phyloP scores from a whole-genome alignment of 768 basidiomycete species.

The Suillus occidentalis region DNA sequence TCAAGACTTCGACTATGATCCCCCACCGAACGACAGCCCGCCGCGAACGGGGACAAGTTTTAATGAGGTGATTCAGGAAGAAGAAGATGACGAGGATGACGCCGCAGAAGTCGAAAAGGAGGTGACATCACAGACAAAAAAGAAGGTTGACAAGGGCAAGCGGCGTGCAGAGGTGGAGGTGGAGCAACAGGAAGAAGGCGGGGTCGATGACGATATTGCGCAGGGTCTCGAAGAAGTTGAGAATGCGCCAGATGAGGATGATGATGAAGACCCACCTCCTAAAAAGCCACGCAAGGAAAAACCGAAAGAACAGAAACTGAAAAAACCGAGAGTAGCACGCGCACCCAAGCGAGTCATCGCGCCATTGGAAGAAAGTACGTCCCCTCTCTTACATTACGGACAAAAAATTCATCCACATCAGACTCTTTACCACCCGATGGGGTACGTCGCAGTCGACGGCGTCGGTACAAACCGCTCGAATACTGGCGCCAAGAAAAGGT shows the following conservation, averaged over 20 bases:
- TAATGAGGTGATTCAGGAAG: constrained; percentile 49
- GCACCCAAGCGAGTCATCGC: constrained; percentile 19
- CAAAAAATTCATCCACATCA: constrained; percentile 12
- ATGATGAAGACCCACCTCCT: constrained; percentile 30
- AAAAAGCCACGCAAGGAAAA: constrained; percentile 30
- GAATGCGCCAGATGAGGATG: constrained; percentile 55
- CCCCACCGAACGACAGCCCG: constrained; percentile 24
- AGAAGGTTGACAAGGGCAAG: constrained; percentile 40
- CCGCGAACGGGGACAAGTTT: constrained; percentile 40
- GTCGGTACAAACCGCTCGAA: constrained; percentile 72
- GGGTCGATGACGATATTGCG: constrained; percentile 44
- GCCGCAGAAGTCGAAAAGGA: constrained; percentile 34
- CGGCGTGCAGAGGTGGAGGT: constrained; percentile 31
- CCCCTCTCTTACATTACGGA: background rate
- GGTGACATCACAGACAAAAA: constrained; percentile 23
- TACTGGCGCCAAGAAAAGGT: constrained; percentile 94
- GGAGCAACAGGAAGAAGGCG: constrained; percentile 22
- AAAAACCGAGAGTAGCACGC: constrained; percentile 25
- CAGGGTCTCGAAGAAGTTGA: constrained; percentile 44
- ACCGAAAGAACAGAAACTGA: constrained; percentile 28
- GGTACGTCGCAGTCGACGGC: constrained; percentile 69
- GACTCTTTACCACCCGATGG: constrained; percentile 39
- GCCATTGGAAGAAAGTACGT: constrained; percentile 26
- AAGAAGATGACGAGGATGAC: constrained; percentile 40
- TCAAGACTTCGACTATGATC: constrained; percentile 28